Percentiles rank a stretch among this genome's conserved stretches.
Evolutionary conservation across 1,284 basidiomycete genomes (phyloP).

Genomic region (Papiliotrema terrestris): DNA sequence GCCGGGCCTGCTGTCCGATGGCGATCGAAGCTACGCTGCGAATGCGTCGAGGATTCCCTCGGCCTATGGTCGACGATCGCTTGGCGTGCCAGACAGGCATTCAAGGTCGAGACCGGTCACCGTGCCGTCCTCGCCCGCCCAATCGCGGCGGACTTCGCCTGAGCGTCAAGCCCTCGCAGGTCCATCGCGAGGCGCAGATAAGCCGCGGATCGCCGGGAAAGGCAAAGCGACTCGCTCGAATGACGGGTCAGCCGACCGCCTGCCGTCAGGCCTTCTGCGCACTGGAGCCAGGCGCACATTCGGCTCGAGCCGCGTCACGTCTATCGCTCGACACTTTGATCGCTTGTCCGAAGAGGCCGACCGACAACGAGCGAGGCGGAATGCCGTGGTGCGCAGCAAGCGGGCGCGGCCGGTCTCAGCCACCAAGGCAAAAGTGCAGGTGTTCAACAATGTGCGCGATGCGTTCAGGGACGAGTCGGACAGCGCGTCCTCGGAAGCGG

Average conservation of each 20-base stretch:
- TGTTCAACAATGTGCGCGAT: conserved; percentile 87
- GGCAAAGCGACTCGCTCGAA: conserved; percentile 33
- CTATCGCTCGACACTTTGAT: conserved; percentile 56
- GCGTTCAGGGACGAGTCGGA: conserved; percentile 81
- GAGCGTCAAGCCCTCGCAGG: not conserved
- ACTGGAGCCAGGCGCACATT: conserved; percentile 23
- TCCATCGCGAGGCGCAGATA: conserved; percentile 8
- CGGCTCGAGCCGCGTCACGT: conserved; percentile 49
- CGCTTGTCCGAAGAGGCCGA: conserved; percentile 54
- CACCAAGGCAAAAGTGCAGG: conserved; percentile 82
- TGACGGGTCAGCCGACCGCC: conserved; percentile 14
- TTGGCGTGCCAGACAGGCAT: not conserved
- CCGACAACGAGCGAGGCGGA: conserved; percentile 52
- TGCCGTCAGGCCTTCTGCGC: conserved; percentile 11
- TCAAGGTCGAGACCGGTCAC: conserved; percentile 9
- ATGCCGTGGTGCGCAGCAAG: conserved; percentile 63
- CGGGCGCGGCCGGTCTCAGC: conserved; percentile 89
- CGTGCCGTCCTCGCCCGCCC: conserved; percentile 9
- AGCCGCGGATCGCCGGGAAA: conserved; percentile 37
- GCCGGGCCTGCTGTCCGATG: conserved; percentile 61
- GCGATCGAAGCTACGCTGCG: conserved; percentile 82
- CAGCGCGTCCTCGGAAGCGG: conserved; percentile 73
- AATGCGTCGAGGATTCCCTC: conserved; percentile 56
- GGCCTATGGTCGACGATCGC: conserved; percentile 3
- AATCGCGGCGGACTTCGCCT: conserved; percentile 15